Conservation (phyloP, 2,329 filamentous ascomycete genomes). For the Aspergillus sojae region DNA sequence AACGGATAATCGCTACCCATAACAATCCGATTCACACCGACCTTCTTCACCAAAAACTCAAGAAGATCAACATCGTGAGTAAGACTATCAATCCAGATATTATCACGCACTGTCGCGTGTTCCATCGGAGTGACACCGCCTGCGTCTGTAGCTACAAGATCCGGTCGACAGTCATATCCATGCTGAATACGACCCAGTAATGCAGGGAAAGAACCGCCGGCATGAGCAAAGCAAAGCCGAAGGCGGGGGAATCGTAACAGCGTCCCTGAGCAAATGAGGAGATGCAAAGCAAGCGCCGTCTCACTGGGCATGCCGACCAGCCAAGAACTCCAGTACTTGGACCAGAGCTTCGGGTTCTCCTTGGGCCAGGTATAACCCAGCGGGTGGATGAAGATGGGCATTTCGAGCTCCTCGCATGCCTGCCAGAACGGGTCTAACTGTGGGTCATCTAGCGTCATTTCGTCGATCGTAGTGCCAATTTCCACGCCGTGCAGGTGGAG, state of each 20-base stretch:
- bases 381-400: constrained; percentile 24
- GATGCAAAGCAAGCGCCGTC: constrained; percentile 21
- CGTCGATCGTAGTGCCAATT: constrained; percentile 21
- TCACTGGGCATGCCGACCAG: constrained; percentile 24
- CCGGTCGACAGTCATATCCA: constrained; percentile 18
- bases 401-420: constrained; percentile 20
- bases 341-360: constrained; percentile 22
- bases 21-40: constrained; percentile 18
- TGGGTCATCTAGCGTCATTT: constrained; percentile 11
- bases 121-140: constrained; percentile 12
- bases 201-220: constrained; percentile 19
- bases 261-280: constrained; percentile 18
- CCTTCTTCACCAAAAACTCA: constrained; percentile 23
- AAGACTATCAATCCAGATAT: constrained; percentile 20
- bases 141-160: constrained; percentile 14
- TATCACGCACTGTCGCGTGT: constrained; percentile 11
- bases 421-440: constrained; percentile 21
- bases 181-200: constrained; percentile 24
- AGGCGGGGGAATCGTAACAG: constrained; percentile 18
- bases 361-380: constrained; percentile 21
- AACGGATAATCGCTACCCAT: constrained; percentile 28
- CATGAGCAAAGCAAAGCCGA: constrained; percentile 22
- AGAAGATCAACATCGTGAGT: constrained; percentile 24
- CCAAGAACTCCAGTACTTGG: constrained; percentile 24
- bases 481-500: constrained; percentile 21